Evolutionary conservation across 768 basidiomycete species (phyloP).

Genomic region (Russula griseocarnosa): DNA sequence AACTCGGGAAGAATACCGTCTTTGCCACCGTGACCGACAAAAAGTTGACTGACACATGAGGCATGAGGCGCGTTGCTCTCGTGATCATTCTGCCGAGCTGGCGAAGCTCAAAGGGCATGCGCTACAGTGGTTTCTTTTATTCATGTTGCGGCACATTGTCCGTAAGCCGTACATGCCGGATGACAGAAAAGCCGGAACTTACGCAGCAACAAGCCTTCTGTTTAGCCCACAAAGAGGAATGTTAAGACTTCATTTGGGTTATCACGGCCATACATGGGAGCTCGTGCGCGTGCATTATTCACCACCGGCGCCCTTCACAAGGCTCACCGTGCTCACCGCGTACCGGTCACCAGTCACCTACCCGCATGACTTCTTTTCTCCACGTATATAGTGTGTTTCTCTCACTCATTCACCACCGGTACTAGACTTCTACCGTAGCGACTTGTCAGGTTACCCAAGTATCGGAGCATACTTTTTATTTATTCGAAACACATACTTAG

Average conservation of each 20-base stretch:
- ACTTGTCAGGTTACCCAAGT: too few relatives aligned
- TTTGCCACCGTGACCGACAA: slow-evolving; percentile 21
- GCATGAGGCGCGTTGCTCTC: slow-evolving; percentile 51
- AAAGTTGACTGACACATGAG: slow-evolving; percentile 64
- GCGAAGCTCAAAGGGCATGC: slow-evolving; percentile 53
- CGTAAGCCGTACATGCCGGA: slow-evolving; percentile 41
- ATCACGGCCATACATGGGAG: not conserved
- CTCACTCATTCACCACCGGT: not conserved
- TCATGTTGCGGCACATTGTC: slow-evolving; percentile 49
- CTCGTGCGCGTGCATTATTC: too few relatives aligned
- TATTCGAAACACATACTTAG: too few relatives aligned
- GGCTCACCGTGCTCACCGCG: too few relatives aligned
- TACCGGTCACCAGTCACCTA: too few relatives aligned
- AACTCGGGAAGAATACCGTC: slow-evolving; percentile 52
- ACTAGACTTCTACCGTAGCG: too few relatives aligned
- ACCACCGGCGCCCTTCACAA: not conserved
- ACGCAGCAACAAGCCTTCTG: slow-evolving; percentile 49
- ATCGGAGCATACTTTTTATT: not conserved
- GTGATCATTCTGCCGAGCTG: slow-evolving; percentile 61
- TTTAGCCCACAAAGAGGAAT: slow-evolving; percentile 59
- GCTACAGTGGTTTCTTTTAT: slow-evolving; percentile 30
- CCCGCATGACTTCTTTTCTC: not conserved
- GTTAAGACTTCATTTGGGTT: slow-evolving; percentile 64
- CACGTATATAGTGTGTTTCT: not conserved
- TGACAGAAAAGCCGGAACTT: slow-evolving; percentile 49